Conservation (phyloP, 768 basidiomycete genomes). For the Steccherinum ochraceum region DNA sequence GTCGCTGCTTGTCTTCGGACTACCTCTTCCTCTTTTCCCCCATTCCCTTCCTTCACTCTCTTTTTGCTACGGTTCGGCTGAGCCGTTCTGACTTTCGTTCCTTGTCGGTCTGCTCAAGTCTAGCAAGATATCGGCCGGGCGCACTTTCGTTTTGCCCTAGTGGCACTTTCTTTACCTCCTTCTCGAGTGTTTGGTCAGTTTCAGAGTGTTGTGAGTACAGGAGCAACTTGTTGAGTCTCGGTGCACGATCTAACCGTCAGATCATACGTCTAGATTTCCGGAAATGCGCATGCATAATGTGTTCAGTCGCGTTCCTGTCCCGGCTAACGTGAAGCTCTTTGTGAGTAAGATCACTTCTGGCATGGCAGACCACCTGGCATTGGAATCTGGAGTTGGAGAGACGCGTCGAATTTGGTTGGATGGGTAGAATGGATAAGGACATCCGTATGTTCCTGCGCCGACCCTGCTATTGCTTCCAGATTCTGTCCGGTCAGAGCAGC, state of each 20-base stretch:
- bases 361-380: no score
- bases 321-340: slow-evolving; percentile 38
- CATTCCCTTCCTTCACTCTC: slow-evolving; percentile 11
- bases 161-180: slow-evolving; percentile 26
- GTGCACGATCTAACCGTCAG: background rate
- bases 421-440: no score
- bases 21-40: slow-evolving; percentile 5
- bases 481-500: background rate
- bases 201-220: background rate
- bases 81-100: slow-evolving; percentile 20
- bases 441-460: no score
- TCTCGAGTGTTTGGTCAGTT: background rate
- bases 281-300: slow-evolving; percentile 36
- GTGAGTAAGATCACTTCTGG: slow-evolving; percentile 36
- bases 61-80: slow-evolving; percentile 21
- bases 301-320: slow-evolving; percentile 30
- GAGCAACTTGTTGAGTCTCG: no score
- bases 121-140: slow-evolving; percentile 19
- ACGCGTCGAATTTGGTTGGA: no score
- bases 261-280: background rate
- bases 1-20: slow-evolving; percentile 18
- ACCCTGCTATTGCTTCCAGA: no score
- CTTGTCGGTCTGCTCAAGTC: slow-evolving; percentile 1
- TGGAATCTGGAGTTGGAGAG: background rate
- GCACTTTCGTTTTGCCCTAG: slow-evolving; percentile 32